Evolutionary conservation across 1,139 yeast species (phyloP).

Genomic region (Taphrina communis): DNA sequence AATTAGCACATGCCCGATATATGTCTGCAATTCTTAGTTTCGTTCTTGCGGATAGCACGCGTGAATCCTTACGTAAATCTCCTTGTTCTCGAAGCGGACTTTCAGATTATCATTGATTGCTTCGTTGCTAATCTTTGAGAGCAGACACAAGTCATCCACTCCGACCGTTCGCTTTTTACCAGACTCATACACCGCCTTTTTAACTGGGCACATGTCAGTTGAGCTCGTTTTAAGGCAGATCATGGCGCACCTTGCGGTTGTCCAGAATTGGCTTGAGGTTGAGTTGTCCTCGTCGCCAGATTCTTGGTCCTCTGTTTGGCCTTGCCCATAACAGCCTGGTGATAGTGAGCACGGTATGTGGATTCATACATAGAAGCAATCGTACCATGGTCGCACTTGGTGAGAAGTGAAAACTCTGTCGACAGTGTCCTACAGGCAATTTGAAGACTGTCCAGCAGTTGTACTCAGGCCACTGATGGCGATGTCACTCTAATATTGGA

Average conservation of each 20-base stretch:
- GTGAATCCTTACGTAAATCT: conserved; percentile 74
- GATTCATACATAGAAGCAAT: not conserved
- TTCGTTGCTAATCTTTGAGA: conserved; percentile 88
- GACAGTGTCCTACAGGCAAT: not conserved
- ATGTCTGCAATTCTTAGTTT: conserved; percentile 44
- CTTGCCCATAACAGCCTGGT: conserved; percentile 33
- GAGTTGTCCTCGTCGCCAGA: conserved; percentile 31
- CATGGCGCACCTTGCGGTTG: conserved; percentile 19
- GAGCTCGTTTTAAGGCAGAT: not conserved
- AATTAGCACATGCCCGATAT: conserved; percentile 60
- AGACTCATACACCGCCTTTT: conserved; percentile 91
- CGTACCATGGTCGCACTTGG: conserved; percentile 2
- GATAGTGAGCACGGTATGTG: not conserved
- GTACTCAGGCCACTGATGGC: too few relatives aligned
- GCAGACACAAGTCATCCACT: conserved; percentile 87
- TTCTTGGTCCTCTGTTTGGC: conserved; percentile 38
- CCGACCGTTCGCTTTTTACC: conserved; percentile 95
- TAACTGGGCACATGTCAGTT: too few relatives aligned
- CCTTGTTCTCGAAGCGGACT: conserved; percentile 84
- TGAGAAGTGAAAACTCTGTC: not conserved
- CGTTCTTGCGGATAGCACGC: not conserved
- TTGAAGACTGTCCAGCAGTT: not conserved
- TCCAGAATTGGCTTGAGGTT: conserved; percentile 24
- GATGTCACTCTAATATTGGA: too few relatives aligned
- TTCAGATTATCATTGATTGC: conserved; percentile 90